These are phyloP conservation scores for Rutstroemia sp. DNA, from an alignment of 2,329 filamentous ascomycete species.

Conservation along the genomic window DNA sequence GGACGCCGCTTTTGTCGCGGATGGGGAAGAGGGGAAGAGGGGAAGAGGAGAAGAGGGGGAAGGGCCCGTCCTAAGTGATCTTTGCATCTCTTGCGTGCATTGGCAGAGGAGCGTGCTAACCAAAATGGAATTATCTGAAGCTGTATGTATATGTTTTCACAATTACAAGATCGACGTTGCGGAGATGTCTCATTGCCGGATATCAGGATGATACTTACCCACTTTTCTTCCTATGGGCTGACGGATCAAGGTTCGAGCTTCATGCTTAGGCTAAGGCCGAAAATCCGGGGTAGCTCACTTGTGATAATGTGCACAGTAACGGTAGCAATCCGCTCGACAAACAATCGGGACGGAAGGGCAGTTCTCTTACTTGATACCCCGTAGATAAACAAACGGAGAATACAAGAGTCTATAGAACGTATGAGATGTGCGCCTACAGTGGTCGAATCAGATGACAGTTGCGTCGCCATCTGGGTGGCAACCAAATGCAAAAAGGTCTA, in stretches of 20 bases:
- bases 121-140: too few species aligned
- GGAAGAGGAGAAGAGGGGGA: not conserved
- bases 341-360: not conserved
- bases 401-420: too few species aligned
- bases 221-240: too few species aligned
- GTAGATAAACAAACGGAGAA: too few species aligned
- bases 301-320: not conserved
- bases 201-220: too few species aligned
- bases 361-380: too few species aligned
- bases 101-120: not conserved
- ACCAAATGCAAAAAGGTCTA: too few species aligned
- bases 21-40: not conserved
- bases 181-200: too few species aligned
- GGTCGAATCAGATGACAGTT: not conserved
- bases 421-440: not conserved
- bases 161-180: too few species aligned
- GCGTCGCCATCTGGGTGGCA: not conserved
- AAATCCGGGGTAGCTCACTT: slow-evolving; percentile 3
- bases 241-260: not conserved
- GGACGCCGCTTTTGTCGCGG: slow-evolving; percentile 2
- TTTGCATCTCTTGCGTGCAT: not conserved
- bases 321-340: not conserved
- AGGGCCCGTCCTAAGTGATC: not conserved
- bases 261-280: not conserved
- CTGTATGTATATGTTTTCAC: too few species aligned